A percentile compares a stretch with the other conserved stretches of the same genome.
Conservation (phyloP, 306 rosid species). For the Dryas drummondii region DNA sequence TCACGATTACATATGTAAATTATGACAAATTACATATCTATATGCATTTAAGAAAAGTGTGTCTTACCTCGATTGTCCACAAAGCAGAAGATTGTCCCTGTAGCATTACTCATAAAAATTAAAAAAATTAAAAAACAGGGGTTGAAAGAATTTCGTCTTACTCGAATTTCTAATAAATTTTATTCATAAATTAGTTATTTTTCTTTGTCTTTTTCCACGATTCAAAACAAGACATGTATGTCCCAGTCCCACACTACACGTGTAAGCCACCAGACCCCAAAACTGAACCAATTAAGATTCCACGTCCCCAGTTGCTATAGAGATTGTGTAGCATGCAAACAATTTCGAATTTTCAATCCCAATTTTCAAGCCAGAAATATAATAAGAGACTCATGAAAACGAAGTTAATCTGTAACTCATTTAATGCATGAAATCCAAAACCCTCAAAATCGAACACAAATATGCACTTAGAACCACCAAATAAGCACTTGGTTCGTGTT, state of each 20-base stretch:
- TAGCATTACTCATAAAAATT: no score
- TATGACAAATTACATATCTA: no score
- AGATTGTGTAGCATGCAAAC: slow-evolving; percentile 10
- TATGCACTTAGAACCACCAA: slow-evolving; percentile 40
- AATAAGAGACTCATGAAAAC: slow-evolving; percentile 20
- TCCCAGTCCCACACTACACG: slow-evolving; percentile 32
- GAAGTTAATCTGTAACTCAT: slow-evolving; percentile 4
- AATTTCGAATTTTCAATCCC: slow-evolving; percentile 1
- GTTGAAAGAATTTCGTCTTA: no score
- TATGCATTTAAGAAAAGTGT: no score
- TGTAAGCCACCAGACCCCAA: slow-evolving; percentile 44
- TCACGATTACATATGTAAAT: no score
- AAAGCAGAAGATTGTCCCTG: no score
- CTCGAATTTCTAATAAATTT: no score
- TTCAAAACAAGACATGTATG: slow-evolving; percentile 13
- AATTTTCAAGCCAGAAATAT: slow-evolving; percentile 12
- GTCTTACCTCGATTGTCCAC: no score
- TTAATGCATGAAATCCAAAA: slow-evolving; percentile 45
- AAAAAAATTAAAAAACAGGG: no score
- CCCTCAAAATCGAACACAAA: slow-evolving; percentile 32
- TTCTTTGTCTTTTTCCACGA: slow-evolving; percentile 9
- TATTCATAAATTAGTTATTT: background rate
- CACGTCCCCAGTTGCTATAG: slow-evolving; percentile 17
- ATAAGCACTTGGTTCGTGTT: slow-evolving; percentile 40
- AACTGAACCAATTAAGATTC: slow-evolving; percentile 19